These are phyloP conservation scores for Trichomonascaceae sp. DNA, from an alignment of 1,139 yeast species.

Conservation along the genomic window DNA sequence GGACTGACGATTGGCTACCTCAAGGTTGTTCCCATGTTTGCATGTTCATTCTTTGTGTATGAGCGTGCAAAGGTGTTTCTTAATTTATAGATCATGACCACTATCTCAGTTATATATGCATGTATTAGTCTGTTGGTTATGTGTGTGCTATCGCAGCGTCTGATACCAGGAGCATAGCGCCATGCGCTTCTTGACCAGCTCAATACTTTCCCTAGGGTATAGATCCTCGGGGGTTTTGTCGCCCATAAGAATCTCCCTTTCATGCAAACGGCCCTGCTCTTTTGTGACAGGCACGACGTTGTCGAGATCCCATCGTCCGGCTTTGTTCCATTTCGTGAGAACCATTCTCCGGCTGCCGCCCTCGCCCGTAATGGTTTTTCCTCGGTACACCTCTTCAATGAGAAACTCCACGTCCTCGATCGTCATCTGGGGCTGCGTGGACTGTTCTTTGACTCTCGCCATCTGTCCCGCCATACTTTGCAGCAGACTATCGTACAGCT, in stretches of 20 bases:
- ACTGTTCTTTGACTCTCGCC: constrained; percentile 40
- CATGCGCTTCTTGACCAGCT: constrained; percentile 48
- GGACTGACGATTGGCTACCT: constrained; percentile 92
- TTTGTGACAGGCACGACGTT: constrained; percentile 81
- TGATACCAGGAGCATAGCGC: constrained; percentile 53
- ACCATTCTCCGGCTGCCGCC: constrained; percentile 51
- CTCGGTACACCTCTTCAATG: constrained; percentile 86
- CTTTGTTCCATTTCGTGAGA: constrained; percentile 73
- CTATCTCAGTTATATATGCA: neutral
- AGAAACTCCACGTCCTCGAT: constrained; percentile 65
- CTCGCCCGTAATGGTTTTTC: constrained; percentile 78
- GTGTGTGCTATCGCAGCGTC: constrained; percentile 13
- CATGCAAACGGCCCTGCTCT: constrained; percentile 75
- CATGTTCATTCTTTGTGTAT: constrained; percentile 89
- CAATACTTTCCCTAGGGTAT: constrained; percentile 47
- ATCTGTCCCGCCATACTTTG: constrained; percentile 83
- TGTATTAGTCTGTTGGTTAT: neutral
- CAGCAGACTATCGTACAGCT: constrained; percentile 68
- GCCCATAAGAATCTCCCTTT: constrained; percentile 55
- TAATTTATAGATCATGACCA: constrained; percentile 33
- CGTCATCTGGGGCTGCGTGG: constrained; percentile 54
- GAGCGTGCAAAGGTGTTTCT: constrained; percentile 65
- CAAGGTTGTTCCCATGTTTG: constrained; percentile 94
- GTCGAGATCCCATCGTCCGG: constrained; percentile 38
- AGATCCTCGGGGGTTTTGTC: constrained; percentile 49